Evolutionary conservation across 805 yeast species (phyloP), one percentile per base, ranked within the genome.

Genomic region (Candida montana): DNA sequence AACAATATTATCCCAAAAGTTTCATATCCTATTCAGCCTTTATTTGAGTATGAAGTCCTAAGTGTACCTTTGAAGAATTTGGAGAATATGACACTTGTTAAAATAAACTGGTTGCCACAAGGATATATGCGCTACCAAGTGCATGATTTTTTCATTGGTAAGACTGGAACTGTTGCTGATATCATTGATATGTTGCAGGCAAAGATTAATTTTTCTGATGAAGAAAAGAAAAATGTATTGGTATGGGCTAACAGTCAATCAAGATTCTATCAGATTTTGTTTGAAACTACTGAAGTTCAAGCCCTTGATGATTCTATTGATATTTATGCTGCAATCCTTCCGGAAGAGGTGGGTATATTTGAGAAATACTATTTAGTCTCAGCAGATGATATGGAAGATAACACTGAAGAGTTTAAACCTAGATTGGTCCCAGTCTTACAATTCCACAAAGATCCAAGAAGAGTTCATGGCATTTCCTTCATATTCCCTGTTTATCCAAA

Each of bases 401-500:
- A 39, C 6, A 34, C 41, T 5, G 32, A 36, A 1, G 35, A 56
- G 53, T 49, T 55, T 19, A 58, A 26, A 9, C 47, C 69, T 2
- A 71, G 68, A 51, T 54, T 83, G 32, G 72, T 85, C 2, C 74
- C 84, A 4, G 95, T 82, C 2, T 70, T 79, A 49, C 96, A 89
- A 57, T 90, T 82, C 63, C 75, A 81, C 59, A 85, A 83, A 51
- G 84, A 81, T 31, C 69, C 81, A 20, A 72, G 68, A 33, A 64
- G 71, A 32, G 68, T 74, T 18, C 98, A 90, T 60, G 90, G 96
- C n/a, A 69, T 83, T 37, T 95, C 97, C 4, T 90, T 90, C 57
- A 65, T 84, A 9, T 86, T 90, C 57, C 74, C 77, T n/a, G 62
- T 85, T 7, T 69, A 76, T 36, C 81, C 85, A 8, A 77, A 71